A percentile compares a stretch with the other conserved stretches of the same genome.
Conservation (phyloP, 768 basidiomycete species). For the Podaxis sp. region DNA sequence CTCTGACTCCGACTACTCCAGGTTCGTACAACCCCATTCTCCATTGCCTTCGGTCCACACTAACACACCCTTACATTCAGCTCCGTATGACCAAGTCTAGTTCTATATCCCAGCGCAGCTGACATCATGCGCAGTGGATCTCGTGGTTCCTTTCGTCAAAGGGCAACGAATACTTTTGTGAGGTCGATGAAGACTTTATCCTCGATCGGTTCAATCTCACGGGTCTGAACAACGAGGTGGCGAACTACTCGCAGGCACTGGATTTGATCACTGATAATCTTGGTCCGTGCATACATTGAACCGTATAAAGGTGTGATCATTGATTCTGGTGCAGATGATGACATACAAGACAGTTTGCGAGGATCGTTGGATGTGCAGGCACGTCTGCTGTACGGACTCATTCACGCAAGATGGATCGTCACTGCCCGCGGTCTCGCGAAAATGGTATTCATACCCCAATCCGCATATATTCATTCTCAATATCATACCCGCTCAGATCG, state of each 20-base stretch:
- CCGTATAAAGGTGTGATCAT: neutral
- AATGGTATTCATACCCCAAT: neutral
- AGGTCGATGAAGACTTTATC: slow-evolving; percentile 99
- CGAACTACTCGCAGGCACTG: slow-evolving; percentile 90
- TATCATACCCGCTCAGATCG: slow-evolving; percentile 47
- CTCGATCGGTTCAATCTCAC: slow-evolving; percentile 98
- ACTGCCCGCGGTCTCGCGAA: neutral
- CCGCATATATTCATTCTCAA: neutral
- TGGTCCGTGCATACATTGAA: slow-evolving; percentile 46
- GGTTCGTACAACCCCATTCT: slow-evolving; percentile 45
- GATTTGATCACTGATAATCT: slow-evolving; percentile 96
- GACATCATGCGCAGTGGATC: slow-evolving; percentile 68
- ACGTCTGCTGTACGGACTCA: slow-evolving; percentile 84
- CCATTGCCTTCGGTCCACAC: slow-evolving; percentile 14
- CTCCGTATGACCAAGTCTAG: slow-evolving; percentile 5
- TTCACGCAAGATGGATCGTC: neutral
- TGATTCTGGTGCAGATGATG: slow-evolving; percentile 59
- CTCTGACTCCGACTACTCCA: slow-evolving; percentile 94
- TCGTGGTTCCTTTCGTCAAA: slow-evolving; percentile 97
- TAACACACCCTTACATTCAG: slow-evolving; percentile 1
- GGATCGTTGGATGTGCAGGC: slow-evolving; percentile 93
- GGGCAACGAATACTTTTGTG: slow-evolving; percentile 99
- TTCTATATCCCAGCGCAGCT: neutral
- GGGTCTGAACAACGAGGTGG: slow-evolving; percentile 92
- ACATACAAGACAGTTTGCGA: slow-evolving; percentile 89